These are phyloP conservation scores for Physcomitrium patens DNA, from an alignment of 225 moss, liverwort and hornwort genomes.

Conservation along the genomic window DNA sequence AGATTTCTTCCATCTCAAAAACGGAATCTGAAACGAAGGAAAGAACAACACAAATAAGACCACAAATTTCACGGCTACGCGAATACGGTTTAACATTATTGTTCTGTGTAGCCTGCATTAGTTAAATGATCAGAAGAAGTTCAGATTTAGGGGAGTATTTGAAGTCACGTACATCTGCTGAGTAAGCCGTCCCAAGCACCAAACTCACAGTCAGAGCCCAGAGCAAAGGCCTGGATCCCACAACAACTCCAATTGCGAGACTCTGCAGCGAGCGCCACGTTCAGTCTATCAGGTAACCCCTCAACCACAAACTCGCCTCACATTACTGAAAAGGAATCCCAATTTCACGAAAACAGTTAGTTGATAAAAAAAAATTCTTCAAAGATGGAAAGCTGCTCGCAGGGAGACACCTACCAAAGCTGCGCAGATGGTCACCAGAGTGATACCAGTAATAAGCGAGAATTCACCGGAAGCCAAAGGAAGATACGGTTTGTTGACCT, in stretches of 20 bases:
- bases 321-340: too few relatives aligned
- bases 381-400: neutral
- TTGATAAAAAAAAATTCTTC: neutral
- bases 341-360: too few relatives aligned
- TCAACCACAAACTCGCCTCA: too few relatives aligned
- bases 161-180: conserved; percentile 67
- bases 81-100: neutral
- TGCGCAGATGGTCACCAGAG: conserved; percentile 68
- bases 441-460: conserved; percentile 64
- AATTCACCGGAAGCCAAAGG: conserved; percentile 92
- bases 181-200: conserved; percentile 86
- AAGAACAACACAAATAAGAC: neutral
- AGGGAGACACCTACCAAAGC: conserved; percentile 48
- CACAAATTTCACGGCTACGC: neutral
- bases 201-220: conserved; percentile 82
- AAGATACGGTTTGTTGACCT: conserved; percentile 89
- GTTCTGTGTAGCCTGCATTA: neutral
- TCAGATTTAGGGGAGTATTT: neutral
- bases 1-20: conserved; percentile 88
- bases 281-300: neutral
- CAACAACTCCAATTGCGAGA: conserved; percentile 63
- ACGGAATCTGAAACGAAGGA: conserved; percentile 52
- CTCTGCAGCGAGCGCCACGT: conserved; percentile 55
- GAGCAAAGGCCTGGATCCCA: conserved; percentile 76
- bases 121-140: neutral